These are phyloP conservation scores for Beauveria australis DNA, from an alignment of 2,329 filamentous ascomycete genomes.

Conservation along the genomic window DNA sequence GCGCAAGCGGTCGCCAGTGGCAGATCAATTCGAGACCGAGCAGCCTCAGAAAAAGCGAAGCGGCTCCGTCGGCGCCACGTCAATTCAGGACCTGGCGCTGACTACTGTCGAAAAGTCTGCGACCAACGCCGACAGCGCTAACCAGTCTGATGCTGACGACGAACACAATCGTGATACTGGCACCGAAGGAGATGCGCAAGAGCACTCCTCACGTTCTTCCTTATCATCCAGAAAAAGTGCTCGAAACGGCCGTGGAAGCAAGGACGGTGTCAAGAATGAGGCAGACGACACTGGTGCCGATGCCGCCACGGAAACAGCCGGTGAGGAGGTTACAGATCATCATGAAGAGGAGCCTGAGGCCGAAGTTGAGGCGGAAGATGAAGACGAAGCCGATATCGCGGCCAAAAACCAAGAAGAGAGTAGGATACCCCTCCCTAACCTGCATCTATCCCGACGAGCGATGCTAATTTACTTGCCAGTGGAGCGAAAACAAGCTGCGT, in stretches of 20 bases:
- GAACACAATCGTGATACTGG: conserved; percentile 25
- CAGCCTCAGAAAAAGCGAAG: conserved; percentile 46
- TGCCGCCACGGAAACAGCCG: conserved; percentile 20
- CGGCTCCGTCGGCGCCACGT: conserved; percentile 35
- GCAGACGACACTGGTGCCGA: conserved; percentile 13
- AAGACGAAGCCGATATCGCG: conserved; percentile 47
- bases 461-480: conserved; percentile 39
- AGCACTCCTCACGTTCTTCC: conserved; percentile 25
- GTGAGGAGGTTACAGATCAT: conserved; percentile 25
- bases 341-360: conserved; percentile 26
- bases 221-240: conserved; percentile 32
- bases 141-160: conserved; percentile 39
- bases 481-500: conserved; percentile 68
- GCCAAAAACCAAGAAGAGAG: conserved; percentile 58
- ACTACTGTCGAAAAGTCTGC: conserved; percentile 29
- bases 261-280: conserved; percentile 20
- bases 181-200: conserved; percentile 24
- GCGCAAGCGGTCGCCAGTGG: conserved; percentile 40
- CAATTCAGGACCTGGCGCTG: conserved; percentile 24
- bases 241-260: conserved; percentile 33
- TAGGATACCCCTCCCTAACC: conserved; percentile 26
- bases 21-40: conserved; percentile 37
- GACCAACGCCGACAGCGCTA: conserved; percentile 28
- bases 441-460: conserved; percentile 6
- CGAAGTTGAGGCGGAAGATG: conserved; percentile 41